These are phyloP conservation scores for Clarkia xantiana DNA, from an alignment of 345 rosid genomes.

Conservation along the genomic window DNA sequence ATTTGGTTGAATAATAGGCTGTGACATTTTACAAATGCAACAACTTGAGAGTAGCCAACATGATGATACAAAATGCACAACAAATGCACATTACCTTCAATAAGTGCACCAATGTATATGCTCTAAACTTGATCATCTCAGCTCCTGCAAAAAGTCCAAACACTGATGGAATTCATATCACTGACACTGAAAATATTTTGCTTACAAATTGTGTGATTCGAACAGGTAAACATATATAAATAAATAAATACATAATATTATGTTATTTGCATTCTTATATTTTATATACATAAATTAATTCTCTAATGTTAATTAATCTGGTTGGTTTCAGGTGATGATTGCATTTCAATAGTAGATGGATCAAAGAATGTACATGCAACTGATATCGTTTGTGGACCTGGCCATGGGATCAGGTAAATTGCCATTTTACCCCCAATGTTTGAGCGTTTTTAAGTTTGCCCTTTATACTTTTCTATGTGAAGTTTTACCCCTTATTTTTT, in stretches of 20 bases:
- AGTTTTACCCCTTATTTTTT: too few relatives aligned
- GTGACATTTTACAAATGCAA: slow-evolving; percentile 45
- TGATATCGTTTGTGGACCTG: slow-evolving; percentile 80
- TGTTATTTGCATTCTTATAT: neutral
- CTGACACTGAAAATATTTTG: slow-evolving; percentile 40
- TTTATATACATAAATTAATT: neutral
- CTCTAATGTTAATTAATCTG: neutral
- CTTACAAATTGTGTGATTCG: slow-evolving; percentile 42
- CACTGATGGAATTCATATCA: slow-evolving; percentile 84
- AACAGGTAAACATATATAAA: slow-evolving; percentile 37
- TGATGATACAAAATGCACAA: slow-evolving; percentile 58
- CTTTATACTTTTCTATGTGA: too few relatives aligned
- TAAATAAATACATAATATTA: too few relatives aligned
- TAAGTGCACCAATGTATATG: slow-evolving; percentile 39
- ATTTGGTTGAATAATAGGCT: slow-evolving; percentile 8
- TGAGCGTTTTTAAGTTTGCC: too few relatives aligned
- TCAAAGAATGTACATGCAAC: slow-evolving; percentile 62
- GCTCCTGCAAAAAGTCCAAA: slow-evolving; percentile 69
- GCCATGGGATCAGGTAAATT: slow-evolving; percentile 98
- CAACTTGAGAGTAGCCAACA: slow-evolving; percentile 36
- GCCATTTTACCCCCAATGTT: too few relatives aligned
- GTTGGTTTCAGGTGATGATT: slow-evolving; percentile 67
- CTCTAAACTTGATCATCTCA: slow-evolving; percentile 28
- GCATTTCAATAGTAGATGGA: slow-evolving; percentile 78
- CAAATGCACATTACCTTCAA: slow-evolving; percentile 62